Percentiles rank a stretch among this genome's conserved stretches.
phyloP scores from a whole-genome alignment of 257 asterid species.

The Ajuga chamaepitys region DNA sequence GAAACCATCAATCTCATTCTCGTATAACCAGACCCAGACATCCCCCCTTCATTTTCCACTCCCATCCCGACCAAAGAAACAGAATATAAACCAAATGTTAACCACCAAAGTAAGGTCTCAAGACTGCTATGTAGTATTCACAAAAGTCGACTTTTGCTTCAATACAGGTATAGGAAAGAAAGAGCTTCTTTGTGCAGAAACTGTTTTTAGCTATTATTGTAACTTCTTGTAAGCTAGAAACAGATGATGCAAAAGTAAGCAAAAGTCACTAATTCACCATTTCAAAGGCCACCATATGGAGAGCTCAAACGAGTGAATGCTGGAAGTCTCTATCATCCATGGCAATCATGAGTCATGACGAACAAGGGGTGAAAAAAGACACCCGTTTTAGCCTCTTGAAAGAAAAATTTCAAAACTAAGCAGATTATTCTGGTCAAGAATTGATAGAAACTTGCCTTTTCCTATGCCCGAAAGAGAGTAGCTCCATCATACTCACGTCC shows the following conservation, averaged over 20 bases:
- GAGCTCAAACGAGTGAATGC: neutral
- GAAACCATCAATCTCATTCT: too few relatives aligned
- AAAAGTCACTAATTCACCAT: constrained; percentile 1
- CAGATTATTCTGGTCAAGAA: neutral
- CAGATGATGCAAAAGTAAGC: neutral
- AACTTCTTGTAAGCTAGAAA: constrained; percentile 7
- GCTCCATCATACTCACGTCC: constrained; percentile 2
- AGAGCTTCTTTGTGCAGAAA: neutral
- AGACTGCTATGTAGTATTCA: too few relatives aligned
- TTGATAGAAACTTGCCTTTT: neutral
- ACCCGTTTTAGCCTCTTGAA: neutral
- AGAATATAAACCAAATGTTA: too few relatives aligned
- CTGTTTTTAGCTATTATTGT: neutral
- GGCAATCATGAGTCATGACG: neutral
- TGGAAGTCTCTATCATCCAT: neutral
- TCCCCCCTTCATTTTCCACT: too few relatives aligned
- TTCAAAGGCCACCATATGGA: neutral
- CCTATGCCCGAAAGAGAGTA: neutral
- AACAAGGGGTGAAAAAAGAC: neutral
- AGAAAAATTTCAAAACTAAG: neutral
- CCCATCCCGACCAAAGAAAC: too few relatives aligned
- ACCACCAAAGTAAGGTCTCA: too few relatives aligned
- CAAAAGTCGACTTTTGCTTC: too few relatives aligned
- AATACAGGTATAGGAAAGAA: neutral
- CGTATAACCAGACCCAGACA: too few relatives aligned